These are phyloP conservation scores for Eimeria maxima DNA, from an alignment of 169 alveolate species.

Conservation along the genomic window DNA sequence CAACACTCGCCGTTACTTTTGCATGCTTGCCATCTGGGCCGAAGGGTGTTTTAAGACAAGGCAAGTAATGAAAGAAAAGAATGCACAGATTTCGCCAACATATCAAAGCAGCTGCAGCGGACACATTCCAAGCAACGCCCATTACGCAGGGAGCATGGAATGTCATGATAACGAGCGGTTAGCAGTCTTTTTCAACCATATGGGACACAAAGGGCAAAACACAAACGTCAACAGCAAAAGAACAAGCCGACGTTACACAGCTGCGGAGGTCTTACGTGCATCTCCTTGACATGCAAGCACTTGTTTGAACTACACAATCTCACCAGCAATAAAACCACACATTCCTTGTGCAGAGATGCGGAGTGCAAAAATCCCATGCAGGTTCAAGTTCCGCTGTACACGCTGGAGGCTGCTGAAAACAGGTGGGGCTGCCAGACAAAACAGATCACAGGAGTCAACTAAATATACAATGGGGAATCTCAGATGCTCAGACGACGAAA, in stretches of 20 bases:
- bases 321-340: too few relatives aligned
- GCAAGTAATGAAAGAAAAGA: neutral
- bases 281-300: conserved; percentile 46
- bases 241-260: conserved; percentile 41
- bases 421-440: conserved; percentile 2
- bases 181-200: neutral
- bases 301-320: too few relatives aligned
- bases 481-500: conserved; percentile 47
- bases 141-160: conserved; percentile 53
- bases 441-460: neutral
- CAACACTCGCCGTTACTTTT: conserved; percentile 44
- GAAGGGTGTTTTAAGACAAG: neutral
- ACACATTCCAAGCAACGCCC: conserved; percentile 22
- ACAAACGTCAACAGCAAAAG: neutral
- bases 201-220: neutral
- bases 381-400: neutral
- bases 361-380: conserved; percentile 37
- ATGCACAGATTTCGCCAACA: neutral
- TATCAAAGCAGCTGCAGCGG: neutral
- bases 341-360: conserved; percentile 32
- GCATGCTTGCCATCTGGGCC: conserved; percentile 15
- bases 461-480: neutral
- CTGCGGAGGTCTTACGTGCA: conserved; percentile 45
- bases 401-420: conserved; percentile 63
- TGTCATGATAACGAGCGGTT: conserved; percentile 37